Evolutionary conservation across 1,139 yeast species (phyloP).

Genomic region (Magnusiomyces fungicola): DNA sequence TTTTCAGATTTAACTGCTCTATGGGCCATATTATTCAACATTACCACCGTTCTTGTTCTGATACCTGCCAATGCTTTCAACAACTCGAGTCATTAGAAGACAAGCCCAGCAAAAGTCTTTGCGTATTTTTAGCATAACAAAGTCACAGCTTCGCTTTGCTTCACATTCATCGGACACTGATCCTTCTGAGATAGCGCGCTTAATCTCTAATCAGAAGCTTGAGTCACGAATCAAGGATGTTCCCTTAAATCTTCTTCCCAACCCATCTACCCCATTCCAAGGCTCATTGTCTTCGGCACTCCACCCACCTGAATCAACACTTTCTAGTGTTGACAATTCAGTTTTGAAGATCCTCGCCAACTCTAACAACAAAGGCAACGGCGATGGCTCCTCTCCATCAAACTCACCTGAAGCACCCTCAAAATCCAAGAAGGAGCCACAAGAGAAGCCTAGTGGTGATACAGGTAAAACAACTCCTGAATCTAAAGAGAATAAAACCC

Average conservation of each 20-base stretch:
- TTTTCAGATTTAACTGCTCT: not conserved
- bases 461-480: slow-evolving; percentile 5
- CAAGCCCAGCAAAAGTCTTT: not conserved
- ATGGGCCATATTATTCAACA: not conserved
- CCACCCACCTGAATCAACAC: not conserved
- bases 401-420: slow-evolving; percentile 6
- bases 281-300: not conserved
- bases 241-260: slow-evolving; percentile 1
- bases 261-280: not conserved
- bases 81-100: not conserved
- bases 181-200: not conserved
- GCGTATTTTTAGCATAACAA: not conserved
- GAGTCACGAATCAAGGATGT: slow-evolving; percentile 1
- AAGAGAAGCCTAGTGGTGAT: too few relatives aligned
- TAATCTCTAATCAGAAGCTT: slow-evolving; percentile 1
- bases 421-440: slow-evolving; percentile 8
- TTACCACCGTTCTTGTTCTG: too few relatives aligned
- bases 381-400: slow-evolving; percentile 2
- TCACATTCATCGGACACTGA: slow-evolving; percentile 7
- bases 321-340: not conserved
- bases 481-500: not conserved
- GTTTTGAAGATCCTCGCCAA: slow-evolving; percentile 6
- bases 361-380: slow-evolving; percentile 8
- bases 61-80: slow-evolving; percentile 5
- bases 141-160: slow-evolving; percentile 4